A percentile compares a stretch with the other conserved stretches of the same genome.
phyloP scores from a whole-genome alignment of 371 early-diverging fungal species.

The Mortierella sp. region DNA sequence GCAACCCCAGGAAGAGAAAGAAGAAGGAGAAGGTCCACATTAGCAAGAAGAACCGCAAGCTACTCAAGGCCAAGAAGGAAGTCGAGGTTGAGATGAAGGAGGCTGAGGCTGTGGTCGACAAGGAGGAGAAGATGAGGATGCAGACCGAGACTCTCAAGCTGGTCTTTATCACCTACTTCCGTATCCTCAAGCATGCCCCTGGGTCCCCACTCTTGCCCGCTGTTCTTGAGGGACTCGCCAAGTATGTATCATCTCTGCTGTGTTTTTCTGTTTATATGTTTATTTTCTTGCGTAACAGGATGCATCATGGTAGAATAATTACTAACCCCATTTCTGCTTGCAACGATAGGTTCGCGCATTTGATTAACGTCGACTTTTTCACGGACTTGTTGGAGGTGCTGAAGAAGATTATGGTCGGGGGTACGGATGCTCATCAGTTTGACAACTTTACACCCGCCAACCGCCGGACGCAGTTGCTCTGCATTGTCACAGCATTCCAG shows the following conservation, averaged over 20 bases:
- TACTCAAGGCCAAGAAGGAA: constrained; percentile 78
- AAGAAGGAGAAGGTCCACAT: constrained; percentile 77
- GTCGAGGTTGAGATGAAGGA: constrained; percentile 86
- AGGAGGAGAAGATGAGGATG: constrained; percentile 79
- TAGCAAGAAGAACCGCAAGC: constrained; percentile 81
- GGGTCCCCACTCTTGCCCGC: constrained; percentile 84
- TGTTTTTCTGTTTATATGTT: neutral
- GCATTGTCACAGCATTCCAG: constrained; percentile 90
- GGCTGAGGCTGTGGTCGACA: constrained; percentile 84
- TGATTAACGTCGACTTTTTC: constrained; percentile 96
- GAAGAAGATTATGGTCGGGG: constrained; percentile 80
- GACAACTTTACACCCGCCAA: constrained; percentile 57
- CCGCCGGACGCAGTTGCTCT: constrained; percentile 80
- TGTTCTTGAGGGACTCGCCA: constrained; percentile 91
- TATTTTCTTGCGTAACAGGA: neutral
- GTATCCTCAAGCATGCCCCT: constrained; percentile 89
- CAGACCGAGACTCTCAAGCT: constrained; percentile 93
- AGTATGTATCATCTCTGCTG: constrained; percentile 56
- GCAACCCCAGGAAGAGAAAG: constrained; percentile 64
- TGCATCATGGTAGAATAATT: neutral
- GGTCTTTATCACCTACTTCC: constrained; percentile 93
- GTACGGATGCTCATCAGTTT: constrained; percentile 51
- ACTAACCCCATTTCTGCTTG: neutral
- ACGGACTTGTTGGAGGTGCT: constrained; percentile 87
- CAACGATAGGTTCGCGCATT: constrained; percentile 81